Evolutionary conservation across 352 stramenopile genomes (phyloP).

Genomic region (Phytophthora chlamydospora): DNA sequence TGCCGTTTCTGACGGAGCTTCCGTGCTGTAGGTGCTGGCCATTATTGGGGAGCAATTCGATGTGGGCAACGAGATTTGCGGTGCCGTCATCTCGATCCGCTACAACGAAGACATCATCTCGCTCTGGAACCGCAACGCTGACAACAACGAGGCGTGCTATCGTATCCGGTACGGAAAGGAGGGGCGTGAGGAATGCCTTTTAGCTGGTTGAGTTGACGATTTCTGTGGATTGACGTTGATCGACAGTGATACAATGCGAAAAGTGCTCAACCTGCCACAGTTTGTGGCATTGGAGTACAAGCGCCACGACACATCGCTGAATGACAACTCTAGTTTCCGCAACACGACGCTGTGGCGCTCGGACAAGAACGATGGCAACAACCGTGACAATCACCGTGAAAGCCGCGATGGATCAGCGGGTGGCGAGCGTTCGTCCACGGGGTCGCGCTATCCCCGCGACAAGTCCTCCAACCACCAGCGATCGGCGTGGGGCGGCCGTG

Average conservation of each 20-base stretch:
- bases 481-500: conserved; percentile 59
- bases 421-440: conserved; percentile 35
- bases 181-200: too few species aligned
- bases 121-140: conserved; percentile 94
- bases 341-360: conserved; percentile 83
- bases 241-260: conserved; percentile 86
- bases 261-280: conserved; percentile 90
- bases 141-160: conserved; percentile 91
- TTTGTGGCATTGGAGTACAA: conserved; percentile 94
- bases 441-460: conserved; percentile 61
- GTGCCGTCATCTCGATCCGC: conserved; percentile 90
- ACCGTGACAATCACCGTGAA: conserved; percentile 37
- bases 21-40: conserved; percentile 69
- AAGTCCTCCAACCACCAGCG: conserved; percentile 49
- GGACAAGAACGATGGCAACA: conserved; percentile 52
- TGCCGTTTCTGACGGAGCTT: conserved; percentile 5
- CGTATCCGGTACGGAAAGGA: conserved; percentile 63
- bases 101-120: conserved; percentile 95
- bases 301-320: conserved; percentile 87
- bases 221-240: background rate
- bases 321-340: conserved; percentile 80
- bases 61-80: conserved; percentile 93
- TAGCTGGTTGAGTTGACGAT: too few species aligned
- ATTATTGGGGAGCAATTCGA: conserved; percentile 96
- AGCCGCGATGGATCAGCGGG: conserved; percentile 29